phyloP scores from a whole-genome alignment of 768 basidiomycete genomes.

The Termitomyces sp. region DNA sequence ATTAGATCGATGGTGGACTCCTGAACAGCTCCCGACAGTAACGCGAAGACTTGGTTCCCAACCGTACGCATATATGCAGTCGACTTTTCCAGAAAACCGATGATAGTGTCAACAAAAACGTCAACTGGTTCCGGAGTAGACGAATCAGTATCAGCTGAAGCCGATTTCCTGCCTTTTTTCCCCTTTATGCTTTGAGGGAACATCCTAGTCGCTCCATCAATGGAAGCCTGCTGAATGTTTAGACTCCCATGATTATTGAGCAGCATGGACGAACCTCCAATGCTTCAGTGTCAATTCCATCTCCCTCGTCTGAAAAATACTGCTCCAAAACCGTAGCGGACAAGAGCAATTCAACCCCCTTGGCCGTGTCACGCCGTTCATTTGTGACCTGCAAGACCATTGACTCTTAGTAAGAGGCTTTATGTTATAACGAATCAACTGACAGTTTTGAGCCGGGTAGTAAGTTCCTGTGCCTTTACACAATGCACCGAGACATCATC shows the following conservation, averaged over 20 bases:
- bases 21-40: conserved; percentile 61
- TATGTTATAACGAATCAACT: background rate
- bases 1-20: conserved; percentile 77
- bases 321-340: conserved; percentile 66
- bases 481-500: conserved; percentile 49
- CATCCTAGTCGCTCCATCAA: conserved; percentile 54
- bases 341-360: conserved; percentile 69
- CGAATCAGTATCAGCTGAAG: conserved; percentile 28
- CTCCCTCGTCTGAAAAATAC: conserved; percentile 62
- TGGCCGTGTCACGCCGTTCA: conserved; percentile 47
- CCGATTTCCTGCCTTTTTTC: conserved; percentile 37
- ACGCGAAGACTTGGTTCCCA: conserved; percentile 75
- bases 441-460: conserved; percentile 43
- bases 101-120: conserved; percentile 81
- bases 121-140: conserved; percentile 63
- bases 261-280: conserved; percentile 49
- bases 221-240: conserved; percentile 42
- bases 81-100: conserved; percentile 83
- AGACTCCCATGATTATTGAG: background rate
- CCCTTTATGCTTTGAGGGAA: conserved; percentile 34
- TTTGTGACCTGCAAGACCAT: conserved; percentile 21
- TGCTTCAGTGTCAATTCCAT: conserved; percentile 42
- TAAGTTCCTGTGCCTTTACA: conserved; percentile 36
- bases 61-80: conserved; percentile 76
- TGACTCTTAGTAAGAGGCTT: background rate